Evolutionary conservation across 345 rosid genomes (phyloP), one percentile per base, ranked within the genome.

Genomic region (Cardamine chenopodiifolia): DNA sequence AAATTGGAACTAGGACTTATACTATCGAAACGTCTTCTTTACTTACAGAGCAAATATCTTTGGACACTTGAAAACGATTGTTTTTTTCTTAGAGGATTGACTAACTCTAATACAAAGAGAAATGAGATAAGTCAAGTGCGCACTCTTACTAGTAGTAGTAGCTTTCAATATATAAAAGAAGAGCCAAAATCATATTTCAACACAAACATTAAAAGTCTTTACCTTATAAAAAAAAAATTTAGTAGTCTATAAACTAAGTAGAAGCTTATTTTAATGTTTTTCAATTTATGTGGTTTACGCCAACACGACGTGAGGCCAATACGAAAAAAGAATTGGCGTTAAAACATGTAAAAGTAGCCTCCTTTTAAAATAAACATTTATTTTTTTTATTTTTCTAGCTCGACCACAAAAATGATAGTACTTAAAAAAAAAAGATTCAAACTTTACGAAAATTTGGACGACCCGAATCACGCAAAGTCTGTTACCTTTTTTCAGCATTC

Each of bases 401-500:
- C 25, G 13, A 62, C 13, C 40, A 44, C 28, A 29, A 70, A 26
- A 39, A 58, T n/a, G 65, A 75, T 23, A 71, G 53, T 32, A 67
- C 13, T 74, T 22, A 57, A 61, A 37, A 52, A 55, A 57, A 78
- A 78, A 66, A 78, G 73, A 71, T 72, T 82, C 74, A 78, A 87
- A 88, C 81, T 78, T 78, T 86, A 87, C 64, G 57, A 80, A 76
- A 78, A 68, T 40, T 62, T 70, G 67, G 65, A 82, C 44, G 70
- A 79, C 73, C 59, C 75, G 81, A 83, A 88, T 77, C 73, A 78
- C 77, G 77, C 77, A 78, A 72, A 78, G 77, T 53, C 71, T 57
- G 70, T 74, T 76, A 76, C 85, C 87, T 80, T 70, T 73, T 57
- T 63, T 83, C 82, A 60, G 89, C 64, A 69, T 76, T 77, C 92